Evolutionary conservation across 2,329 filamentous ascomycete genomes (phyloP), one percentile per base, ranked within the genome.

Genomic region (Truncatella angustata): DNA sequence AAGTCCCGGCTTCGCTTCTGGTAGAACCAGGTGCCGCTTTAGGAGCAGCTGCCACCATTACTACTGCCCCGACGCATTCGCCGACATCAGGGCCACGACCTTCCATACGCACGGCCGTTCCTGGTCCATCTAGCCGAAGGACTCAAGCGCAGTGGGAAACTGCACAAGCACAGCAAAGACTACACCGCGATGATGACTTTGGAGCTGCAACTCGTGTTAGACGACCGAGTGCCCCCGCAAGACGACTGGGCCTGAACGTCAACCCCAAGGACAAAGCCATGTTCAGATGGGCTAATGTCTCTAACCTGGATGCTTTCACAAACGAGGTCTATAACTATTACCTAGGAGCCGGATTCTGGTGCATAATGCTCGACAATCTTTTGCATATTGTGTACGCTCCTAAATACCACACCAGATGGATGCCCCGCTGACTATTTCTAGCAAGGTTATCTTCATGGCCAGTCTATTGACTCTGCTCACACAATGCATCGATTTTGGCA

Each of bases 231-330:
- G 49, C 59, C 30, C 54, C 59, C n/a, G 40, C 54, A 16, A 60
- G 58, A 42, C 54, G 58, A 43, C 56, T 59, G 10, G 63, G 63
- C 5, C 56, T 65, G 18, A 35, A 54, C 14, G 60, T 56, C 23
- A 65, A 66, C 49, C 72, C 73, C 11, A 85, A 85, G 68, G 88
- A 93, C 64, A 88, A 86, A 68, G 91, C 92, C 3, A 83, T 96
- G 75, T 97, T 91, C 87, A 82, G 90, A 70, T 97, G 92, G 89
- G 90, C 90, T 50, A 96, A 96, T 63, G 90, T 94, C 52, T 84
- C 89, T 34, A 94, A 96, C 64, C 76, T 97, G 49, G 92, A 97
- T 69, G 87, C 85, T 61, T 97, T 96, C 66, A 84, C 96, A 64
- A 81, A 84, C 51, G 88, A 84, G 56, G 90, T 96, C 3, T 97